Percentiles rank a stretch among this genome's conserved stretches.
Evolutionary conservation across 2,329 filamentous ascomycete genomes (phyloP).

Genomic region (Beauveria medogensis): DNA sequence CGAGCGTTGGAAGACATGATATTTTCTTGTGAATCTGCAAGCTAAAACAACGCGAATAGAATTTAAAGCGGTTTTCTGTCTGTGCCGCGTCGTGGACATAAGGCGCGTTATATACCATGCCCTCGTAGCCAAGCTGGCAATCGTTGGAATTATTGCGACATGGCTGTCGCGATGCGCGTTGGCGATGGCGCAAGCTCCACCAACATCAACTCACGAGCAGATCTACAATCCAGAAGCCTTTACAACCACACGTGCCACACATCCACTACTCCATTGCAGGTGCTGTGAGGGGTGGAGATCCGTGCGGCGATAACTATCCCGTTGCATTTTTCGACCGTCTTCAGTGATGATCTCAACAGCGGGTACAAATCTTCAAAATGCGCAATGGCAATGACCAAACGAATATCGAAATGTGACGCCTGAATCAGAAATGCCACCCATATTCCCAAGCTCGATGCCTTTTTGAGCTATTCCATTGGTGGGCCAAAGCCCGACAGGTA

Average conservation of each 20-base stretch:
- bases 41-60: background rate
- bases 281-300: too few species aligned
- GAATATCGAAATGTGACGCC: too few species aligned
- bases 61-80: background rate
- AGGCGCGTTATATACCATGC: background rate
- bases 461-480: too few species aligned
- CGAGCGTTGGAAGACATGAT: conserved; percentile 13
- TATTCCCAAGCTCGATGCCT: background rate
- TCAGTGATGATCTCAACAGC: too few species aligned
- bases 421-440: background rate
- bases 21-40: background rate
- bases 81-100: background rate
- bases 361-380: too few species aligned
- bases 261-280: too few species aligned
- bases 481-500: too few species aligned
- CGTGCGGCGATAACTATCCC: too few species aligned
- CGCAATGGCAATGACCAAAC: too few species aligned
- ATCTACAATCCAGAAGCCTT: background rate
- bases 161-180: conserved; percentile 5
- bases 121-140: background rate
- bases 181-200: background rate
- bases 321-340: too few species aligned
- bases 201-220: background rate
- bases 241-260: too few species aligned
- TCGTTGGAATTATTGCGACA: background rate